Evolutionary conservation across 2,329 filamentous ascomycete genomes (phyloP).

Genomic region (Aaosphaeria arxii): DNA sequence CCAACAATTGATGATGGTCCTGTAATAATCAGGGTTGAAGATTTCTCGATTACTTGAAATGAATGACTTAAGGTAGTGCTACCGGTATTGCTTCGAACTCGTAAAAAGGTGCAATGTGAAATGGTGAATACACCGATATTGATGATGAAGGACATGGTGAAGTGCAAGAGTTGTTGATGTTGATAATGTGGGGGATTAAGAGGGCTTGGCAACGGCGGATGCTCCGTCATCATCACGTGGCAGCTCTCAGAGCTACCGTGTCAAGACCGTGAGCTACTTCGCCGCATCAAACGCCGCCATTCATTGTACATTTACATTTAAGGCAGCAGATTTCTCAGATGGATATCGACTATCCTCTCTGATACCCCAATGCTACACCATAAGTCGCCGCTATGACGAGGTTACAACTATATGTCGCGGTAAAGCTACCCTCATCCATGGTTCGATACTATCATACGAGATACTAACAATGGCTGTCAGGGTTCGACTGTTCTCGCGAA

Average conservation of each 20-base stretch:
- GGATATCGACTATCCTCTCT: not conserved
- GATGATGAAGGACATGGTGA: no score
- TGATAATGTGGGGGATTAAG: no score
- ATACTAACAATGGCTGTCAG: conserved; percentile 20
- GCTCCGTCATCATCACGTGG: no score
- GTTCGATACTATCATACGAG: not conserved
- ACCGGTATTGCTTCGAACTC: no score
- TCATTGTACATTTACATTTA: not conserved
- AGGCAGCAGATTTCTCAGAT: not conserved
- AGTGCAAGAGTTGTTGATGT: no score
- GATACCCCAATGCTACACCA: not conserved
- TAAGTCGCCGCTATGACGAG: conserved; percentile 23
- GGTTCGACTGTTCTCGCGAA: conserved; percentile 79
- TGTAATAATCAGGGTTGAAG: no score
- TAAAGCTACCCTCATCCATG: conserved; percentile 9
- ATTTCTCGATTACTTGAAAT: no score
- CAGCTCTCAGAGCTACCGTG: not conserved
- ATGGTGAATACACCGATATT: no score
- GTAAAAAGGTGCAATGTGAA: no score
- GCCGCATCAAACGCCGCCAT: not conserved
- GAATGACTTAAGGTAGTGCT: no score
- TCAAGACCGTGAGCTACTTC: not conserved
- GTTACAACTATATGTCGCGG: conserved; percentile 33
- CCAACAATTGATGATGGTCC: no score
- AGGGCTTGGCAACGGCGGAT: no score